Percentiles rank a stretch among this genome's conserved stretches.
Conservation (phyloP, 192 early-diverging fungal species). For the Rhizoclosmatium sp. region DNA sequence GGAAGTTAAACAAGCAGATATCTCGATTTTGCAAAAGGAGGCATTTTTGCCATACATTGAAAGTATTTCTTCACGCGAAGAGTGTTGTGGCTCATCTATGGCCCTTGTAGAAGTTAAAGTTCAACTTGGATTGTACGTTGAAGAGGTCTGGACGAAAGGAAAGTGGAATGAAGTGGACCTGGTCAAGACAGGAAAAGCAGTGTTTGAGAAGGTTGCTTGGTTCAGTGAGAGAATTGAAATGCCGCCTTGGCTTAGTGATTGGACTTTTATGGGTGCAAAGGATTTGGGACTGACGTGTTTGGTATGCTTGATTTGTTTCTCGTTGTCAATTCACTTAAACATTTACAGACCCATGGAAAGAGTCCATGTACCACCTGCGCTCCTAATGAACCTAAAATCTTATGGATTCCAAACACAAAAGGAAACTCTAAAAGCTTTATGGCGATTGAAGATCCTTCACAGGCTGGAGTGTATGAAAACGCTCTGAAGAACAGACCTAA, state of each 20-base stretch:
- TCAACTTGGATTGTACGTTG: conserved; percentile 29
- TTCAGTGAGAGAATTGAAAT: conserved; percentile 46
- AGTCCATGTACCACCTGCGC: conserved; percentile 52
- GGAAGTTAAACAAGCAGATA: not conserved
- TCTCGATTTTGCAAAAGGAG: not conserved
- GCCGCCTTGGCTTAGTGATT: conserved; percentile 40
- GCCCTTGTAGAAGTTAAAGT: conserved; percentile 33
- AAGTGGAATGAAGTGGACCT: conserved; percentile 50
- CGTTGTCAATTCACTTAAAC: not conserved
- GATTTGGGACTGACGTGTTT: not conserved
- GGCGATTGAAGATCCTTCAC: conserved; percentile 49
- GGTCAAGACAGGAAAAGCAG: conserved; percentile 38
- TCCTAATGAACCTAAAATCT: conserved; percentile 43
- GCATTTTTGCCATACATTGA: conserved; percentile 8
- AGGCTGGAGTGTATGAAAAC: conserved; percentile 54
- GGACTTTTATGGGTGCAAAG: conserved; percentile 44
- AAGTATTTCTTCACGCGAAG: not conserved
- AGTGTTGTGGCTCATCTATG: not conserved
- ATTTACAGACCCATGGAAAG: conserved; percentile 12
- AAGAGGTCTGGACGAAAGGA: conserved; percentile 40
- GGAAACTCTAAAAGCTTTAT: conserved; percentile 32
- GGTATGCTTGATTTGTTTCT: conserved; percentile 9
- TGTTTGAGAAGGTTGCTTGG: conserved; percentile 53
- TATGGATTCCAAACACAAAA: conserved; percentile 38
- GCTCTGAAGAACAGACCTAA: conserved; percentile 50